Evolutionary conservation across 352 stramenopile species (phyloP).

Genomic region (Pythium aristosporum): DNA sequence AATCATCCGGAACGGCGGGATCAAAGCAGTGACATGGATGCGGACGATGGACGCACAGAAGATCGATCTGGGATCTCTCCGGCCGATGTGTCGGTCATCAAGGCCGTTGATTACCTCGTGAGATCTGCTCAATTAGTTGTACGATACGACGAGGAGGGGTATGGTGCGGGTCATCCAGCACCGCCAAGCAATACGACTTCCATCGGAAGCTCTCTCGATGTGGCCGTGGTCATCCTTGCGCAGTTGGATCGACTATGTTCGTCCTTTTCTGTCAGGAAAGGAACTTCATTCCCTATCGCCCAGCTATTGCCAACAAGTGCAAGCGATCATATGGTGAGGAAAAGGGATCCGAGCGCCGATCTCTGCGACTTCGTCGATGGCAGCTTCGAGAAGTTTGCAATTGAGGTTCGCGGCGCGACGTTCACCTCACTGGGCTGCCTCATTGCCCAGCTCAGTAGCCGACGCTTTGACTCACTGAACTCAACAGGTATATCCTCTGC

Average conservation of each 20-base stretch:
- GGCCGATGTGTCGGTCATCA: not conserved
- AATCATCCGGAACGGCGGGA: not conserved
- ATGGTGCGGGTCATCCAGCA: not conserved
- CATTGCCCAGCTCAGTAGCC: slow-evolving; percentile 33
- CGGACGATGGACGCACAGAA: slow-evolving; percentile 50
- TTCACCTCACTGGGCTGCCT: slow-evolving; percentile 42
- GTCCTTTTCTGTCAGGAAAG: slow-evolving; percentile 43
- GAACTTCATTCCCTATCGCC: not conserved
- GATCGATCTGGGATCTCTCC: slow-evolving; percentile 18
- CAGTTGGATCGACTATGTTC: slow-evolving; percentile 75
- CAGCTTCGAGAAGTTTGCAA: slow-evolving; percentile 5
- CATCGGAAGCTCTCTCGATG: slow-evolving; percentile 33
- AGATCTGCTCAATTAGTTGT: not conserved
- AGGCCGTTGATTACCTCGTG: not conserved
- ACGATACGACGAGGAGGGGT: not conserved
- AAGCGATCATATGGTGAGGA: not conserved
- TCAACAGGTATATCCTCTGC: not conserved
- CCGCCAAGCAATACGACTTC: too few species aligned
- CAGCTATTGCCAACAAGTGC: not conserved
- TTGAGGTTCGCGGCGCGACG: slow-evolving; percentile 26
- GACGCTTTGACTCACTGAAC: slow-evolving; percentile 2
- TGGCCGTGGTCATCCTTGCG: slow-evolving; percentile 63
- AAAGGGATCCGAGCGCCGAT: not conserved
- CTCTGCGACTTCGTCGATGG: slow-evolving; percentile 1
- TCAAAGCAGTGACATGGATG: slow-evolving; percentile 33